These are phyloP conservation scores for Styphnolobium japonicum DNA, from an alignment of 306 rosid genomes.

Conservation along the genomic window DNA sequence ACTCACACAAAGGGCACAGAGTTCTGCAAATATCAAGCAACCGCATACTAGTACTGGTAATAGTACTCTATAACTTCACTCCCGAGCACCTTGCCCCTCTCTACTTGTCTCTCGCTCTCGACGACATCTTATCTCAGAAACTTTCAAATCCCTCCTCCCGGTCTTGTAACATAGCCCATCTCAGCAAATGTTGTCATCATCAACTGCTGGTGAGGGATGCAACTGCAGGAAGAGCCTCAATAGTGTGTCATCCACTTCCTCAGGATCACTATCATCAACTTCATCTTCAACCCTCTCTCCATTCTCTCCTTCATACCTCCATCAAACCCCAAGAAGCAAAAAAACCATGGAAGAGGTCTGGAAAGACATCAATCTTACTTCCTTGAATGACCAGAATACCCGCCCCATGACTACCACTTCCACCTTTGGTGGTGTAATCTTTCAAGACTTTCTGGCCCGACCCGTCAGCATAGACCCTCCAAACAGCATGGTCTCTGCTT, in stretches of 20 bases:
- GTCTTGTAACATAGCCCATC: not conserved
- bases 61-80: not conserved
- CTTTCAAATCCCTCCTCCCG: not conserved
- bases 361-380: conserved; percentile 62
- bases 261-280: not conserved
- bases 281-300: conserved; percentile 3
- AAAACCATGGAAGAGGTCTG: conserved; percentile 70
- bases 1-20: not conserved
- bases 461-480: conserved; percentile 45
- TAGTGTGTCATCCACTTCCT: not conserved
- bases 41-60: not conserved
- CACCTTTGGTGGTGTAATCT: conserved; percentile 26
- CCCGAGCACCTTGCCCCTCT: not conserved
- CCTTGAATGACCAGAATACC: conserved; percentile 24
- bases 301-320: not conserved
- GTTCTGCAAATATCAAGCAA: not conserved
- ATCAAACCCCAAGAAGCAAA: not conserved
- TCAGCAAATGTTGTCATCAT: conserved; percentile 6
- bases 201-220: not conserved
- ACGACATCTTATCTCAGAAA: no score
- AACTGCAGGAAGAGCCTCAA: not conserved
- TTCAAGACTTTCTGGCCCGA: conserved; percentile 66
- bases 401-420: not conserved
- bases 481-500: not conserved
- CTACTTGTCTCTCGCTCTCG: not conserved